Evolutionary conservation across 2,329 filamentous ascomycete species (phyloP), one percentile per base, ranked within the genome.

Genomic region (Botrytis fabae): DNA sequence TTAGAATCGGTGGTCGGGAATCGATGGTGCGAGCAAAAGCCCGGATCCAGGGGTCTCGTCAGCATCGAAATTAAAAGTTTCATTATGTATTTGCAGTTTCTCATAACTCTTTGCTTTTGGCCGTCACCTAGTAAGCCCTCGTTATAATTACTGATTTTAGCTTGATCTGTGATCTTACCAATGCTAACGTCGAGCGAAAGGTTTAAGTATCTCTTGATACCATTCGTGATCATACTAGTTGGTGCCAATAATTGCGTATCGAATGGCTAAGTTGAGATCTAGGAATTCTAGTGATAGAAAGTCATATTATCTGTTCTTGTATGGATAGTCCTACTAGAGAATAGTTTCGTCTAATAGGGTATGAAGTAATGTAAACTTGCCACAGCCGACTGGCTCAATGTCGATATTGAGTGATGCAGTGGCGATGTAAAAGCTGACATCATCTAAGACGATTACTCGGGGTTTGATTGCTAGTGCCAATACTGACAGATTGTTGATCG

Each of bases 21-120:
- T 57, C 32, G 2, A 32, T 20, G 14, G 28, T 7, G 2, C 16
- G n/a, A 9, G 54, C 6, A 2, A 57, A 0, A 25, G 25, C 5
- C 3, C n/a, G 25, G 4, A n/a, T 51, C n/a, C 4, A 14, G 48
- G 10, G 25, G 14, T 0, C 0, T n/a, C 5, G 2, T 51, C 5
- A 51, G 25, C 25, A 51, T 54, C 9, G 25, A 9, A 10, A n/a
- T 7, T 51, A 1, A 9, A n/a, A 54, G 25, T n/a, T n/a, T 7
- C 4, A 9, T n/a, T 54, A 14, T 14, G 6, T 16, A 2, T 2
- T n/a, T n/a, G 14, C 46, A n/a, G 25, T 16, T 14, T n/a, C 48
- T 51, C 48, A n/a, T 4, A n/a, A 51, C 25, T n/a, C 10, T 14
- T 10, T 14, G 4, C 48, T 54, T 54, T 12, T 16, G 4, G 48